Evolutionary conservation across 106 monocot genomes (phyloP), one percentile per base, ranked within the genome.

Genomic region (Apostasia ramifera): DNA sequence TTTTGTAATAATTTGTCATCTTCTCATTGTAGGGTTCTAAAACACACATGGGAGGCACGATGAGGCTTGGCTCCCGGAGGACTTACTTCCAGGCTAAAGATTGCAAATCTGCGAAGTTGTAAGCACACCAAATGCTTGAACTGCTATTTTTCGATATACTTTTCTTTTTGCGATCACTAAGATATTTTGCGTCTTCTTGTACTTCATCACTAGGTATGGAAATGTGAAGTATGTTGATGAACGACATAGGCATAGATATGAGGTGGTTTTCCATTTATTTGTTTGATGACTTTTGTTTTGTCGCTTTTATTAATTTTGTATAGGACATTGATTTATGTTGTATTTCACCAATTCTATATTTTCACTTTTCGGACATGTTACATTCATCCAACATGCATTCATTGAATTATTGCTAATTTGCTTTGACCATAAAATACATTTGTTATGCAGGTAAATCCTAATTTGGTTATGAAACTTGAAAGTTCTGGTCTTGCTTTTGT

Each of bases 11-110:
- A 61, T 0, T 44, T 63, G 53, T 47, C 45, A 53, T 59, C 10
- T 62, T 40, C 38, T 46, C 0, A 7, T 66, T 55, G 47, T 55
- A 95, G 95, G 91, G 95, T 66, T 91, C 95, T 40, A 95, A 88
- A 82, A 95, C 91, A 48, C 88, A 95, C 54, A 91, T 91, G 95
- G 95, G 95, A 26, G 95, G 76, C 10, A 95, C 95, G 12, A 91
- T 95, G 95, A 68, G 95, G 42, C 84, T 95, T 72, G 95, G 95
- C 69, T 91, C 88, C 57, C 88, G 95, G 56, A 83, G 80, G 46
- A 91, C 91, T 59, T 74, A 80, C 67, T 91, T 91, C 57, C 63
- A 82, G 8, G 76, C 40, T 40, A 50, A 64, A 8, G 66, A 80
- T 76, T 82, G 88, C 73, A 91, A 88, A 71, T 77, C 91, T 62